Evolutionary conservation across 2,329 filamentous ascomycete species (phyloP), one percentile per base, ranked within the genome.

Genomic region (Trichoderma citrinoviride): DNA sequence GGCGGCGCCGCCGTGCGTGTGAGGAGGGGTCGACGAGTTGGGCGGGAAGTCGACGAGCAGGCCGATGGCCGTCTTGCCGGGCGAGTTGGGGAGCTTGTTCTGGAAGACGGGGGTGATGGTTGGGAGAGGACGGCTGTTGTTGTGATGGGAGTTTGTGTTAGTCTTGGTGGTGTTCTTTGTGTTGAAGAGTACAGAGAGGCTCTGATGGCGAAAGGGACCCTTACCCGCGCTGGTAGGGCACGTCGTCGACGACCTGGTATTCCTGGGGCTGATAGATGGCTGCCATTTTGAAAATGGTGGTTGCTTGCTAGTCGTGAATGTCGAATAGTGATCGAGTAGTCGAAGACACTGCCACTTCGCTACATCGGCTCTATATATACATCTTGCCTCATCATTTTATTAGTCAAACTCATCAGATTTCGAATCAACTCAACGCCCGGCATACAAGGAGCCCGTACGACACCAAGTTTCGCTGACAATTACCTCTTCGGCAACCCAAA

Each of bases 1-100:
- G 7, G 69, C 63, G 15, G 70, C 70, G 19, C 67, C 69, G 14
- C 63, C 69, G 58, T 71, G 70, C 5, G 53, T 65, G 61, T 71
- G 70, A 7, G 69, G 69, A 1, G 70, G 69, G 8, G 70, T 71
- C 0, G 66, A 67, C 0, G 64, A 61, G 41, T 70, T 67, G 44
- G 68, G 67, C 1, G 70, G 68, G 23, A 69, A 69, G 47, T 53
- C 67, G 27, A 71, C 70, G 4, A 68, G 41, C 7, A 71, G 65
- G n/a, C 68, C 70, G 37, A 71, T 60, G 53, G 57, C 61, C 6
- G 69, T 68, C 64, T 68, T 71, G 5, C 68, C 68, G 14, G 68
- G 68, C 43, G 58, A 55, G 58, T 71, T 71, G 47, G 67, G 62
- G 19, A 70, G 67, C 40, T 69, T 67, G 61, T 71, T 65, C 14